Conservation (phyloP, 2,329 filamentous ascomycete genomes). For the Fusarium nanum region DNA sequence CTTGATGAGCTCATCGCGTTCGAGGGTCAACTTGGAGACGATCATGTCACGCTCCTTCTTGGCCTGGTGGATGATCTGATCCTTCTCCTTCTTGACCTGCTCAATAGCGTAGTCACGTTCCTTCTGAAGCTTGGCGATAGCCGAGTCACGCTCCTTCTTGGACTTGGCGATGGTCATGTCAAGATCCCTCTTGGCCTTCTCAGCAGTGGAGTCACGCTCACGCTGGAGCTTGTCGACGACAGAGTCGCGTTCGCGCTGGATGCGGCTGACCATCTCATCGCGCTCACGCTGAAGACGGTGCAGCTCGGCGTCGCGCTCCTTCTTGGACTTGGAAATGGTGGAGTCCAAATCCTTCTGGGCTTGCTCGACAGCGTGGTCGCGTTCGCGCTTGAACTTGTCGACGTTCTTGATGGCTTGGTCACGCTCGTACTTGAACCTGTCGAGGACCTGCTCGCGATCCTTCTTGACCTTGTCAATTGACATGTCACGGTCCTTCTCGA, state of each 20-base stretch:
- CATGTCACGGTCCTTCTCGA: slow-evolving; percentile 35
- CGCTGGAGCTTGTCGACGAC: slow-evolving; percentile 36
- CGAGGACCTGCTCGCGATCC: slow-evolving; percentile 34
- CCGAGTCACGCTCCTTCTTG: slow-evolving; percentile 42
- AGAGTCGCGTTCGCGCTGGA: slow-evolving; percentile 37
- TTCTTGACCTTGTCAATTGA: slow-evolving; percentile 37
- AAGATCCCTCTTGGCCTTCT: slow-evolving; percentile 41
- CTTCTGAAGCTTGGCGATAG: slow-evolving; percentile 34
- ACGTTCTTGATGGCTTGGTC: slow-evolving; percentile 32
- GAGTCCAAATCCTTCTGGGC: slow-evolving; percentile 36
- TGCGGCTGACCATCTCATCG: slow-evolving; percentile 32
- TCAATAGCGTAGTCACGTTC: slow-evolving; percentile 41
- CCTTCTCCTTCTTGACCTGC: slow-evolving; percentile 37
- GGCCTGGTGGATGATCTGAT: slow-evolving; percentile 34
- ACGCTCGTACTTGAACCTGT: slow-evolving; percentile 35
- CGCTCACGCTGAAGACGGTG: slow-evolving; percentile 34
- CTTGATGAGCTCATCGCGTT: slow-evolving; percentile 42
- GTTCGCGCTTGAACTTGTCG: slow-evolving; percentile 40
- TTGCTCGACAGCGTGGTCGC: slow-evolving; percentile 34
- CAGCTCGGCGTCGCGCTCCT: slow-evolving; percentile 35
- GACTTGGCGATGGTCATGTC: slow-evolving; percentile 36
- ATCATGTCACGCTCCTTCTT: slow-evolving; percentile 40
- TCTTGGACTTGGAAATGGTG: slow-evolving; percentile 29
- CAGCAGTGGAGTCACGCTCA: slow-evolving; percentile 31
- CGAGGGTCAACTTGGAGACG: slow-evolving; percentile 37